Evolutionary conservation across 352 stramenopile genomes (phyloP), one percentile per base, ranked within the genome.

Genomic region (Albugo candida): DNA sequence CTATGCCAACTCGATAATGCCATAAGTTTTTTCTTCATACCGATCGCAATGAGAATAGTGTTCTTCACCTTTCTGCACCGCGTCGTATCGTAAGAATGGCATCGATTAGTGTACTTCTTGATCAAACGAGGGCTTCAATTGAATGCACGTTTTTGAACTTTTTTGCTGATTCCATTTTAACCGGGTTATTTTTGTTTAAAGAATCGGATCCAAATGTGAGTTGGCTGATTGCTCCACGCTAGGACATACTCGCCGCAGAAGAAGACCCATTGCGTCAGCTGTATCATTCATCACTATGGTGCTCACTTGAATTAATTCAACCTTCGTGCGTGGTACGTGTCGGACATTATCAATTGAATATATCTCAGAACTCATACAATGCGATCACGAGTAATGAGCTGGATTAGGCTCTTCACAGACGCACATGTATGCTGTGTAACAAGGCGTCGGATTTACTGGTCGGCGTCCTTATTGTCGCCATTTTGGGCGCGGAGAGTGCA

Each of bases 31-130:
- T 91, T 40, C 56, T 78, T 43, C 44, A 83, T 17, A 85, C 74
- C 5, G 74, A 87, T 49, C 74, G 74, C 45, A 87, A 87, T 52
- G 74, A 76, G 38, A 91, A 91, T 65, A 91, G 81, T 41, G 73
- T 65, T 19, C 65, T 91, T 1, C 77, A 87, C 57, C 85, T 91
- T 54, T 71, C 77, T 4, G 72, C 85, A 1, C 75, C 77, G 42
- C 67, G 71, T 6, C 71, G n/a, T n/a, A 87, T 54, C 77, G 77
- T 36, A 87, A 87, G 59, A 91, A 87, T 52, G 74, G 74, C 13
- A 65, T 40, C 72, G 74, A 4, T 60, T 91, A 3, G 70, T 91
- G 13, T 70, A 91, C 54, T 87, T 81, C 53, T 59, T 91, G 45
- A 75, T 87, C 40, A 83, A 87, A 53, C 71, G 84, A 49, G 77